phyloP scores from a whole-genome alignment of 306 rosid genomes.

The Pterocarpus macrocarpus region DNA sequence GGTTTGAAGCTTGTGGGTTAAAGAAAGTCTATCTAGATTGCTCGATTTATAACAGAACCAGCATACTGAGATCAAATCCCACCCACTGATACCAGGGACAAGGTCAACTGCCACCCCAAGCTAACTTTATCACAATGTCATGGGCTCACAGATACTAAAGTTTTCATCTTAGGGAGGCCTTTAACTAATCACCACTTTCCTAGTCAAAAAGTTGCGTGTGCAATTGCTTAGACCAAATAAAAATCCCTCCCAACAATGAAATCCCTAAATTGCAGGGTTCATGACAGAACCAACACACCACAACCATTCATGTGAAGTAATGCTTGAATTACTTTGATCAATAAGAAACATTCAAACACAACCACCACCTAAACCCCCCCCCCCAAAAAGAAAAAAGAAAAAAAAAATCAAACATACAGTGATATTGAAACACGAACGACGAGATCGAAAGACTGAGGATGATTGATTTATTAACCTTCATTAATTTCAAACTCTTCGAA shows the following conservation, averaged over 20 bases:
- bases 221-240: too few relatives aligned
- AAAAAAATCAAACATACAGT: not conserved
- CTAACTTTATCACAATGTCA: too few relatives aligned
- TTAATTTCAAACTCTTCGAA: constrained; percentile 86
- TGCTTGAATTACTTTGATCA: not conserved
- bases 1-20: not conserved
- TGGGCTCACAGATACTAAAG: too few relatives aligned
- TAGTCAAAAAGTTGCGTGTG: too few relatives aligned
- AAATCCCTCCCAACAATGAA: not conserved
- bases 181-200: too few relatives aligned
- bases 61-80: not conserved
- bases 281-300: not conserved
- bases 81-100: too few relatives aligned
- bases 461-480: constrained; percentile 57
- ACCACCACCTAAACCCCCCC: not conserved
- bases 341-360: not conserved
- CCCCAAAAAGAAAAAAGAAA: too few relatives aligned
- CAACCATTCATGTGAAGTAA: not conserved
- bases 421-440: not conserved
- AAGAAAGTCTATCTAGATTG: not conserved
- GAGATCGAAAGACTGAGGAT: not conserved
- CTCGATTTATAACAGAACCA: not conserved
- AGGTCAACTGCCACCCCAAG: too few relatives aligned
- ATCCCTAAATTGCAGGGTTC: not conserved
- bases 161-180: too few relatives aligned